These are phyloP conservation scores for Galeopsis tetrahit DNA, from an alignment of 257 asterid species.

Conservation along the genomic window DNA sequence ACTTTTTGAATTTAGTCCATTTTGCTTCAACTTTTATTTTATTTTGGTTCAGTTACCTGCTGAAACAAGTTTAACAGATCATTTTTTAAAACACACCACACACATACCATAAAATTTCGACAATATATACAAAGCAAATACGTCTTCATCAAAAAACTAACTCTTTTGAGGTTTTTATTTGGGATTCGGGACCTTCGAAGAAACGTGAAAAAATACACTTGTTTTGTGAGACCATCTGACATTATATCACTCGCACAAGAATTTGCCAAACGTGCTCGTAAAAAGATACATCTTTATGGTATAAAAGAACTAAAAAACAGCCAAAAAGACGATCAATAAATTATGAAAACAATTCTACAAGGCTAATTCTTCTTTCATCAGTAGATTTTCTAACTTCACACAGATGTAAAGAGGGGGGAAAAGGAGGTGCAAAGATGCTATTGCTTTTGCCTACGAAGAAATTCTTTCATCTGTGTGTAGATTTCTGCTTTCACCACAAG, in stretches of 20 bases:
- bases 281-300: not conserved
- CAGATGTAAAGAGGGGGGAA: not conserved
- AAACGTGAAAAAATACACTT: too few species aligned
- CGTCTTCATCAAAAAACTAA: too few species aligned
- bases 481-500: slow-evolving; percentile 81
- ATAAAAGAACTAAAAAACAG: not conserved
- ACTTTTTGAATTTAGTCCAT: too few species aligned
- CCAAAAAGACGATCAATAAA: slow-evolving; percentile 9
- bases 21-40: too few species aligned
- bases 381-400: not conserved
- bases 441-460: slow-evolving; percentile 72
- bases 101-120: too few species aligned
- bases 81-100: too few species aligned
- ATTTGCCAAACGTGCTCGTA: not conserved
- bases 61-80: too few species aligned
- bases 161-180: too few species aligned
- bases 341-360: not conserved
- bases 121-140: too few species aligned
- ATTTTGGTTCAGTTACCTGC: too few species aligned
- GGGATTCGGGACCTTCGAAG: too few species aligned
- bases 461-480: slow-evolving; percentile 77
- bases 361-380: not conserved
- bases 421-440: slow-evolving; percentile 26
- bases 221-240: too few species aligned
- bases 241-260: not conserved